These are phyloP conservation scores for Stemphylium lycopersici DNA, from an alignment of 2,329 filamentous ascomycete genomes.

Conservation along the genomic window DNA sequence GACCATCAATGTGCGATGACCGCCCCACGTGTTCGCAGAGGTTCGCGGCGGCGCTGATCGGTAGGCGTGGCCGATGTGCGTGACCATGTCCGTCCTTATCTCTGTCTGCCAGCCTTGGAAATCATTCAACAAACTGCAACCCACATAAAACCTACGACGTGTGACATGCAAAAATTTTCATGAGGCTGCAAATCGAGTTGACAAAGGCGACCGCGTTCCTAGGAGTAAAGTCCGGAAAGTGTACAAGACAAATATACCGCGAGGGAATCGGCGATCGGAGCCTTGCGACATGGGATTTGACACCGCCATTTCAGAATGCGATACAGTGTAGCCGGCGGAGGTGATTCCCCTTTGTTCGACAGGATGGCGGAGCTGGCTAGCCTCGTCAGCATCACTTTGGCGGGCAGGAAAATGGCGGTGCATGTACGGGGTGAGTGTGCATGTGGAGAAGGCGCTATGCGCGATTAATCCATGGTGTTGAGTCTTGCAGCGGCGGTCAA, in stretches of 20 bases:
- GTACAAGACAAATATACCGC: not conserved
- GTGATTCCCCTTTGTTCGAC: not conserved
- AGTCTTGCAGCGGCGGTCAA: too few relatives aligned
- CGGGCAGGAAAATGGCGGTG: not conserved
- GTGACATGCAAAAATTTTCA: not conserved
- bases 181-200: not conserved
- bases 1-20: not conserved
- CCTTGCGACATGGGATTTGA: slow-evolving; percentile 11
- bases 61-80: slow-evolving; percentile 13
- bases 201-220: not conserved
- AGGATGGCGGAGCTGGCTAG: not conserved
- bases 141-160: not conserved
- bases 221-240: not conserved
- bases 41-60: slow-evolving; percentile 8
- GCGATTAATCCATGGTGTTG: too few relatives aligned
- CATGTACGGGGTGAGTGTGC: not conserved
- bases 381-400: too few relatives aligned
- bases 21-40: slow-evolving; percentile 21
- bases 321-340: not conserved
- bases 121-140: not conserved
- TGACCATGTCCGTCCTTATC: slow-evolving; percentile 15
- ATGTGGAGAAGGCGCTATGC: too few relatives aligned
- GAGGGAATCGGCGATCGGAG: slow-evolving; percentile 9
- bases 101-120: not conserved
- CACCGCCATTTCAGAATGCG: slow-evolving; percentile 14